These are phyloP conservation scores for Metarhizium guizhouense DNA, from an alignment of 2,329 filamentous ascomycete species.

Conservation along the genomic window DNA sequence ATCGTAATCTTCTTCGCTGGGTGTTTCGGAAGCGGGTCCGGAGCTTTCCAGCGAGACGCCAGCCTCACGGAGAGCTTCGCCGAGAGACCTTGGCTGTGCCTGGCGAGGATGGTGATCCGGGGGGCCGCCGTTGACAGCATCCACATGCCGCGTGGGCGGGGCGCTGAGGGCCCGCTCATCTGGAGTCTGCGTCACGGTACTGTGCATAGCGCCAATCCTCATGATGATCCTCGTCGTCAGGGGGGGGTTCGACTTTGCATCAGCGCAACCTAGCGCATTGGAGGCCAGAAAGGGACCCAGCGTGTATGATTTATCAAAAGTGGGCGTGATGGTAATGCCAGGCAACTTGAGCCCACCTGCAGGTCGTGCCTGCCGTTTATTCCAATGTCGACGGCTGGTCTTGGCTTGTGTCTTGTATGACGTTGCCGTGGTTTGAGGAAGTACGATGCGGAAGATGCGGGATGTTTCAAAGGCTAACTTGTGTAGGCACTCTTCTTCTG, in stretches of 20 bases:
- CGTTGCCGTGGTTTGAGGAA: neutral
- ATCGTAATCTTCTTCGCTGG: constrained; percentile 39
- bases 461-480: neutral
- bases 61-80: constrained; percentile 17
- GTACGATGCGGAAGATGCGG: neutral
- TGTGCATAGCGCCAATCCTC: neutral
- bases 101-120: neutral
- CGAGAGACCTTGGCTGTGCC: constrained; percentile 15
- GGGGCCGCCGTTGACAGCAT: neutral
- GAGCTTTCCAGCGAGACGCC: constrained; percentile 14
- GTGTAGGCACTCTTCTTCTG: no score
- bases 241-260: neutral
- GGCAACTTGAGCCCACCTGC: neutral
- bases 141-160: neutral
- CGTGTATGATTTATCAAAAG: neutral
- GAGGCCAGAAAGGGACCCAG: neutral
- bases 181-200: neutral
- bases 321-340: neutral
- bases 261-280: neutral
- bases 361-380: neutral
- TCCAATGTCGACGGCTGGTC: neutral
- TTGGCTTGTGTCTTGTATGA: neutral
- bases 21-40: constrained; percentile 25
- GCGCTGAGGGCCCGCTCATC: neutral
- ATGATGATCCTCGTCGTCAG: no score